phyloP scores from a whole-genome alignment of 202 grass and related monocot genomes.

The Schoenoplectus triqueter region DNA sequence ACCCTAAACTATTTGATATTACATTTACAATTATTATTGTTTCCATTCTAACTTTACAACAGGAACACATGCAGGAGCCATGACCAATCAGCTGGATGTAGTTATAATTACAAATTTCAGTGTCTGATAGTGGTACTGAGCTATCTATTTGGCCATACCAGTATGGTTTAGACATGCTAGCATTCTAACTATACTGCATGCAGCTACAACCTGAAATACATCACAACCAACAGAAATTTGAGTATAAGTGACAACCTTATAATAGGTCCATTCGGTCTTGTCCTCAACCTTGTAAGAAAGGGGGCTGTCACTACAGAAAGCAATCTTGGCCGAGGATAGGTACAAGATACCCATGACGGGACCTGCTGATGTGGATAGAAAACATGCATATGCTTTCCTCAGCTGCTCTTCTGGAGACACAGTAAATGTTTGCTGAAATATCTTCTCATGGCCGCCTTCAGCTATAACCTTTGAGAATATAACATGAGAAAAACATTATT shows the following conservation, averaged over 20 bases:
- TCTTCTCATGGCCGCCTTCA: conserved; percentile 76
- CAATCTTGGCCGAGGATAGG: conserved; percentile 74
- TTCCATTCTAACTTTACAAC: too few relatives aligned
- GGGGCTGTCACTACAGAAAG: conserved; percentile 87
- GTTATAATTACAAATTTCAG: conserved; percentile 8
- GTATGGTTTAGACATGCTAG: neutral
- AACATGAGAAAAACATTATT: neutral
- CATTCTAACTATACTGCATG: neutral
- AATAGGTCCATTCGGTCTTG: conserved; percentile 74
- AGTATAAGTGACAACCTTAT: conserved; percentile 54
- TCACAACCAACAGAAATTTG: neutral
- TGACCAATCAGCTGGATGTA: neutral
- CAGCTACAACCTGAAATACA: neutral
- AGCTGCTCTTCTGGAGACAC: conserved; percentile 71
- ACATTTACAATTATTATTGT: too few relatives aligned
- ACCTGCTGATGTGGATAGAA: conserved; percentile 75
- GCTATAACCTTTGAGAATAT: conserved; percentile 46
- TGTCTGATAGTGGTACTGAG: neutral
- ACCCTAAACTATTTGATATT: too few relatives aligned
- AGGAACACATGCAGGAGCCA: neutral
- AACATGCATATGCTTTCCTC: conserved; percentile 80
- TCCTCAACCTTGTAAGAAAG: conserved; percentile 55
- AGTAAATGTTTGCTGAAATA: conserved; percentile 77
- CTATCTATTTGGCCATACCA: neutral
- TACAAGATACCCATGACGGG: conserved; percentile 80